phyloP scores from a whole-genome alignment of 805 yeast species.

The Peterozyma toletana region DNA sequence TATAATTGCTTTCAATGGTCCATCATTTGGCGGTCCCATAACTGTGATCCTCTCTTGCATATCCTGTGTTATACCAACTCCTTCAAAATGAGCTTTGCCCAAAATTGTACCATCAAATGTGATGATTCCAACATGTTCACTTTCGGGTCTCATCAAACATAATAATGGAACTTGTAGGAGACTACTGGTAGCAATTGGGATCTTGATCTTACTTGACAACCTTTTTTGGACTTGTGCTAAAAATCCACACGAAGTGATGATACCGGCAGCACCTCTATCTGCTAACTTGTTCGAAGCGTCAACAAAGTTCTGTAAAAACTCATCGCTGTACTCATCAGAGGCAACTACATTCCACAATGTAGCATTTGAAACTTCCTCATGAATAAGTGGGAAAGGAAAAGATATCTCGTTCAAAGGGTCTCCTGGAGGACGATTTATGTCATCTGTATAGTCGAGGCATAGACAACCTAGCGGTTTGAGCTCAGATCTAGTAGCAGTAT shows the following conservation, averaged over 20 bases:
- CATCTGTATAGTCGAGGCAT: conserved; percentile 22
- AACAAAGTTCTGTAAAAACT: conserved; percentile 18
- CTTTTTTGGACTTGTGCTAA: conserved; percentile 22
- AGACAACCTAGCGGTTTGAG: conserved; percentile 18
- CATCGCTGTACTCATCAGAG: conserved; percentile 15
- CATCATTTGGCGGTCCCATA: conserved; percentile 15
- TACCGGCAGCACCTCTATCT: conserved; percentile 24
- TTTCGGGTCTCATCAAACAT: conserved; percentile 12
- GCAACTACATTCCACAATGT: conserved; percentile 20
- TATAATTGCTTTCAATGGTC: conserved; percentile 18
- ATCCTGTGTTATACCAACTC: conserved; percentile 19
- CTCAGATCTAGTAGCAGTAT: background rate
- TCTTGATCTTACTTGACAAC: conserved; percentile 14
- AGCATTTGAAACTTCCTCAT: conserved; percentile 16
- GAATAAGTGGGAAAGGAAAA: conserved; percentile 18
- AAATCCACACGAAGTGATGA: conserved; percentile 28
- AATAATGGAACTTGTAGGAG: conserved; percentile 23
- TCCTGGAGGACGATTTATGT: conserved; percentile 25
- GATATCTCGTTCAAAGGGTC: conserved; percentile 19
- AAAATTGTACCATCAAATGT: conserved; percentile 21
- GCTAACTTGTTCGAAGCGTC: conserved; percentile 19
- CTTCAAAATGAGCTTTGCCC: conserved; percentile 20
- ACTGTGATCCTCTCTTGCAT: conserved; percentile 14
- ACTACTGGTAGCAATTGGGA: conserved; percentile 26
- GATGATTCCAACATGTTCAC: conserved; percentile 19